A percentile compares a stretch with the other conserved stretches of the same genome.
phyloP scores from a whole-genome alignment of 2,329 filamentous ascomycete species.

The Penicillium occitanis region DNA sequence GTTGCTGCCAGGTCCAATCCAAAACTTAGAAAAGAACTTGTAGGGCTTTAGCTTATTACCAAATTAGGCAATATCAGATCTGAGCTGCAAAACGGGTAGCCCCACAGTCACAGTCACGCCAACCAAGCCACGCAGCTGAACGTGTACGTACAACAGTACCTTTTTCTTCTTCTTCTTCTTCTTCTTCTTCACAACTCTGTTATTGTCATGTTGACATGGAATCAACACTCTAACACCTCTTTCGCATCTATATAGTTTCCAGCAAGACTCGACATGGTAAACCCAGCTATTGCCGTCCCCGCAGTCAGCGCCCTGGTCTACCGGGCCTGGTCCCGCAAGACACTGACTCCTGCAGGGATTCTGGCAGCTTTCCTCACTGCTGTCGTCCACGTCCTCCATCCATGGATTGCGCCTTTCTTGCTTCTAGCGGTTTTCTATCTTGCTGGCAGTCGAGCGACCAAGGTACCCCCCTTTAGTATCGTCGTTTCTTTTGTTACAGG shows the following conservation, averaged over 20 bases:
- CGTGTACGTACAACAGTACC: background rate
- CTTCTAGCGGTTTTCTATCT: slow-evolving; percentile 84
- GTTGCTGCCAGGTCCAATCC: background rate
- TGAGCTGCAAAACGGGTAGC: background rate
- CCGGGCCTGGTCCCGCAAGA: slow-evolving; percentile 69
- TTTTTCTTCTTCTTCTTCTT: background rate
- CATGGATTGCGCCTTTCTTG: slow-evolving; percentile 87
- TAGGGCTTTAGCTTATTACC: slow-evolving; percentile 5
- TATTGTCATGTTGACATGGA: background rate
- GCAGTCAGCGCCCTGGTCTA: slow-evolving; percentile 60
- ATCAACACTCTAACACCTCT: background rate
- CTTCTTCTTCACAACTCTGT: background rate
- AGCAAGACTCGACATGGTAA: slow-evolving; percentile 34
- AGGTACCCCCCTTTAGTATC: slow-evolving; percentile 51
- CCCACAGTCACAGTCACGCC: background rate
- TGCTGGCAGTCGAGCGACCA: slow-evolving; percentile 78
- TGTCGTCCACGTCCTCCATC: slow-evolving; percentile 80
- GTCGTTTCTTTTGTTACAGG: background rate
- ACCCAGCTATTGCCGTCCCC: slow-evolving; percentile 45
- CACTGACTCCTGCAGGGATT: slow-evolving; percentile 75
- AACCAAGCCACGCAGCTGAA: background rate
- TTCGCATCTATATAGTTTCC: background rate
- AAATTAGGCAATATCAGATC: slow-evolving; percentile 7
- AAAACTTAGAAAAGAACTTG: background rate
- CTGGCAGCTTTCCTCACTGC: slow-evolving; percentile 71